Evolutionary conservation across 768 basidiomycete genomes (phyloP).

Genomic region (Leucosporidium scottii): DNA sequence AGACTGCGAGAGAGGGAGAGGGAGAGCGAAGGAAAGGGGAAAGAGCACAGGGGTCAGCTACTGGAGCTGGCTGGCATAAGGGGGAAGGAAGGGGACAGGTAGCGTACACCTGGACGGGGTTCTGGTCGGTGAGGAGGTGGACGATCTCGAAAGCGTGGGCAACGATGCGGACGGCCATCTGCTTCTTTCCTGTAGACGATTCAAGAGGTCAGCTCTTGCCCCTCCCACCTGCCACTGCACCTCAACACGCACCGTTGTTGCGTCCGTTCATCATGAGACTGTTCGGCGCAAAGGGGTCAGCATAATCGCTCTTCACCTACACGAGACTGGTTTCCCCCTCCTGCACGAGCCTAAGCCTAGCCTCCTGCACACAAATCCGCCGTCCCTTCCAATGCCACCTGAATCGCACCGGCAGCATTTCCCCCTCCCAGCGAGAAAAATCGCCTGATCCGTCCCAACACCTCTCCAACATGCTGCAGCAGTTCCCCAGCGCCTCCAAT

Average conservation of each 20-base stretch:
- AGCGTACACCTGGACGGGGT: conserved; percentile 71
- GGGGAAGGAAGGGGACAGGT: conserved; percentile 46
- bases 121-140: conserved; percentile 99
- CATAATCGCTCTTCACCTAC: too few species aligned
- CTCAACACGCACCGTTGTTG: conserved; percentile 67
- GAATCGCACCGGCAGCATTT: neutral
- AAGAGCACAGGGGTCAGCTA: neutral
- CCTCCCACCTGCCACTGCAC: neutral
- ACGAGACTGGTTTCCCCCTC: neutral
- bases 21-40: neutral
- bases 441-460: neutral
- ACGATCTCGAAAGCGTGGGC: conserved; percentile 99
- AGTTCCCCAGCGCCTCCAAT: neutral
- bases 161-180: conserved; percentile 97
- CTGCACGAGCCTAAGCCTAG: neutral
- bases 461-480: neutral
- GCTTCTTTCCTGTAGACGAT: conserved; percentile 59
- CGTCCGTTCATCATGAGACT: conserved; percentile 99
- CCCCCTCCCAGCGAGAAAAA: neutral
- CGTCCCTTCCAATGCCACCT: neutral
- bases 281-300: conserved; percentile 8
- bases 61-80: neutral
- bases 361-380: neutral
- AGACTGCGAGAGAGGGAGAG: conserved; percentile 44
- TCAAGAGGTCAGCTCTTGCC: too few species aligned